phyloP scores from a whole-genome alignment of 2,329 filamentous ascomycete species.

The Hymenoscyphus repandus region DNA sequence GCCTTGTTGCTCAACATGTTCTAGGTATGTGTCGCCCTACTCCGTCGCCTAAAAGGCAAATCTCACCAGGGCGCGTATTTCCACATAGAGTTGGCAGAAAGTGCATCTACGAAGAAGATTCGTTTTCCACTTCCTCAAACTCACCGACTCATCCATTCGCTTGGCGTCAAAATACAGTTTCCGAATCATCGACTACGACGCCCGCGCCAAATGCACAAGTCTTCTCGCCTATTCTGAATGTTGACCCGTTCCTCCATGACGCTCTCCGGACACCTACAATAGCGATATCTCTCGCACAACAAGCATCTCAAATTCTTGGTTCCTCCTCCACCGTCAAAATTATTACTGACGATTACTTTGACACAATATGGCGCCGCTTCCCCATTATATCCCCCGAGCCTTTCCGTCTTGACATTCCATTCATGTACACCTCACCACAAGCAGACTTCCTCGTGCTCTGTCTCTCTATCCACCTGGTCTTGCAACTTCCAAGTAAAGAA shows the following conservation, averaged over 20 bases:
- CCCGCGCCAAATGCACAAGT: background rate
- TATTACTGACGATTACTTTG: slow-evolving; percentile 2
- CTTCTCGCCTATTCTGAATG: background rate
- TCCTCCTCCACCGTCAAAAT: background rate
- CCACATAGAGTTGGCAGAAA: slow-evolving; percentile 2
- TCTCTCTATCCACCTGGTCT: slow-evolving; percentile 5
- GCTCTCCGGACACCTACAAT: slow-evolving; percentile 5
- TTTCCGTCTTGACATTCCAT: slow-evolving; percentile 5
- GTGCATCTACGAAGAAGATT: slow-evolving; percentile 11
- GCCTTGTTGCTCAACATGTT: slow-evolving; percentile 10
- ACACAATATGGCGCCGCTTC: slow-evolving; percentile 1
- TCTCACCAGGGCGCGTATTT: background rate
- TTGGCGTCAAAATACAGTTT: background rate
- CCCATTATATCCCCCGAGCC: slow-evolving; percentile 4
- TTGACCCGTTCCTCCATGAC: slow-evolving; percentile 8
- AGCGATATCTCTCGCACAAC: background rate
- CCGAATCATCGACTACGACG: background rate
- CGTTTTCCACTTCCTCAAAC: background rate
- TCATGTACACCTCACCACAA: background rate
- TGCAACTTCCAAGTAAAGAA: background rate
- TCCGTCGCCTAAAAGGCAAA: background rate
- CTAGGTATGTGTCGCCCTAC: background rate
- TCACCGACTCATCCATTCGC: background rate
- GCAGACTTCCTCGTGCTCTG: slow-evolving; percentile 7
- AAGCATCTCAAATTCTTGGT: slow-evolving; percentile 1